phyloP scores from a whole-genome alignment of 2,329 filamentous ascomycete genomes.

The Cercospora citrullina region DNA sequence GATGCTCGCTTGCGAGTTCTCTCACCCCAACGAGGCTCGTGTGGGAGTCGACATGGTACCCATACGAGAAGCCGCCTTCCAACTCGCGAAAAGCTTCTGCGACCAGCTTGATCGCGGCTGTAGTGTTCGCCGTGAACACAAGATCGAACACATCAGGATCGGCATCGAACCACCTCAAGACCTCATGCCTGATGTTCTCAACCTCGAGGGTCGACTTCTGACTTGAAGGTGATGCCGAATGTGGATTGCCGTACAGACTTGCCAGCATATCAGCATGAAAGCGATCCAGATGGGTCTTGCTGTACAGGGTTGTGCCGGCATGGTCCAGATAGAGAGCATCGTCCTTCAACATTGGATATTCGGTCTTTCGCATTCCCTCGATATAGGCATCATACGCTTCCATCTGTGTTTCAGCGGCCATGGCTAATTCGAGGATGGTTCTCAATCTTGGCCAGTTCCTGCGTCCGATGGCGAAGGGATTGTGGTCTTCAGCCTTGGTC shows the following conservation, averaged over 20 bases:
- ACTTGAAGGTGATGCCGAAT: constrained; percentile 81
- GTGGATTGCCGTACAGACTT: constrained; percentile 85
- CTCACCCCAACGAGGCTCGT: constrained; percentile 83
- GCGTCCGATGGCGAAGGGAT: background rate
- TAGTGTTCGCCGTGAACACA: constrained; percentile 90
- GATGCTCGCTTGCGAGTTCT: constrained; percentile 59
- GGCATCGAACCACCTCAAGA: constrained; percentile 77
- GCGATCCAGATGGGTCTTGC: constrained; percentile 72
- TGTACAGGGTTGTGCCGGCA: constrained; percentile 74
- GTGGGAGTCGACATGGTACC: constrained; percentile 80
- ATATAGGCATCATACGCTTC: constrained; percentile 45
- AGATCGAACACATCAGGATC: constrained; percentile 80
- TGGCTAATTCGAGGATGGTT: constrained; percentile 1
- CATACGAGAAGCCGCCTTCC: constrained; percentile 72
- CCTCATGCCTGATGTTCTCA: constrained; percentile 70
- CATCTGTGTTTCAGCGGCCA: constrained; percentile 17
- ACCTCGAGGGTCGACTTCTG: constrained; percentile 66
- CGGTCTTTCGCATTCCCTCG: constrained; percentile 47
- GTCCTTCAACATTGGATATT: constrained; percentile 48
- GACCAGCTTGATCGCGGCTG: constrained; percentile 84
- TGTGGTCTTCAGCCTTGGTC: constrained; percentile 9
- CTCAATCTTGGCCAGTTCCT: background rate
- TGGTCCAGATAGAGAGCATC: constrained; percentile 74
- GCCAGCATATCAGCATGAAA: constrained; percentile 78
- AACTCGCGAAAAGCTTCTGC: constrained; percentile 71